Evolutionary conservation across 208 protist species (phyloP).

Genomic region (Tritrichomonas foetus): DNA sequence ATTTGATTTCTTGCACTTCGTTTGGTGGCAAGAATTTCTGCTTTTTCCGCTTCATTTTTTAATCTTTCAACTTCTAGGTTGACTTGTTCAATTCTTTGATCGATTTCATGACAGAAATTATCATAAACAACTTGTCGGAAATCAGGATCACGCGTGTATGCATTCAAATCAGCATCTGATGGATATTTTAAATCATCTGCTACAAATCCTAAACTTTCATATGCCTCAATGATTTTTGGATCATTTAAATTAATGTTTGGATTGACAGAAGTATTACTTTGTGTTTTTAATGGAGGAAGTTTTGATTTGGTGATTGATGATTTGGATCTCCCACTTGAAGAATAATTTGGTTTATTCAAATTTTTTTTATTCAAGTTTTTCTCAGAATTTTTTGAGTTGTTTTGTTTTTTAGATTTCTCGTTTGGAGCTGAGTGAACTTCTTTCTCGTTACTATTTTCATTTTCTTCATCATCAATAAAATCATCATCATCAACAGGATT

Average conservation of each 20-base stretch:
- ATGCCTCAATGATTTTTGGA: slow-evolving; percentile 6
- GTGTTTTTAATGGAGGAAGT: no score
- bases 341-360: no score
- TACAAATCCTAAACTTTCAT: neutral
- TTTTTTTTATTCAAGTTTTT: no score
- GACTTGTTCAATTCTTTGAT: neutral
- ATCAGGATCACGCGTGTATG: slow-evolving; percentile 6
- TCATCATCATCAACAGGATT: no score
- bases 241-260: neutral
- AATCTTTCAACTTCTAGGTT: neutral
- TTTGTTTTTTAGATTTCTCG: no score
- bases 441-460: no score
- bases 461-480: no score
- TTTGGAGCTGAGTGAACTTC: no score
- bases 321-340: no score
- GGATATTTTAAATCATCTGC: slow-evolving; percentile 13
- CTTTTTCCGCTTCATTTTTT: neutral
- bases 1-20: neutral
- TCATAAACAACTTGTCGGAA: neutral
- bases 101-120: neutral
- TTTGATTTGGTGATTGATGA: no score
- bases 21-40: neutral
- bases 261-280: no score
- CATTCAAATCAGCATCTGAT: neutral
- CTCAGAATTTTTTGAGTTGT: no score